Evolutionary conservation across 805 yeast species (phyloP), one percentile per base, ranked within the genome.

Genomic region (Hanseniaspora vineae): DNA sequence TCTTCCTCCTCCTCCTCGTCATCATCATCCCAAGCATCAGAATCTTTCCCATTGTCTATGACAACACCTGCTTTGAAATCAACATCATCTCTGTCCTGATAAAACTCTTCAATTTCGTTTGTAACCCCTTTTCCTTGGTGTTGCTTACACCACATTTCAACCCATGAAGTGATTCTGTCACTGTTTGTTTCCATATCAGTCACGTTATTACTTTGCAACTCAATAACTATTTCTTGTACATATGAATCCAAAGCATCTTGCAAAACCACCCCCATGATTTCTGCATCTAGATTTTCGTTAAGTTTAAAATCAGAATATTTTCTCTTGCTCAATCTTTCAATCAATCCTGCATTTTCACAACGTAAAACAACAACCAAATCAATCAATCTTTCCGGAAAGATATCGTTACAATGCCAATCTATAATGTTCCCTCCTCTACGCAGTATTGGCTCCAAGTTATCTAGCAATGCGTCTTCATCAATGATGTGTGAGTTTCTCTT

Each of bases 401-500:
- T 77, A 58, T 92, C 98, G 66, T 95, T 87, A 42, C 90, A 92
- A 62, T 92, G 99, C 98, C 98, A 92, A 64, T 92, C 99, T 12
- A 92, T 72, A 9, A 92, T 69, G n/a, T 74, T 71, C 1, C 94
- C 95, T n/a, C 99, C 99, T 52, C 77, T 69, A 46, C 81, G 82
- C 44, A 89, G 69, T 39, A 81, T 75, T 6, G 81, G 80, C 62
- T 89, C 96, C 45, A 92, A 65, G 20, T 77, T 76, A 61, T 92
- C 97, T 49, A 88, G 65, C 13, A 90, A 69, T 60, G 78, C 81
- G 59, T 92, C 97, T 58, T 90, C 98, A 65, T 92, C 96, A 5
- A 90, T 96, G 39, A 90, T 85, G 45, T 81, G 76, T 2, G 94
- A 78, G 57, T 90, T 87, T 59, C 96, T 76, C 51, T 70, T 83